Conservation (phyloP, 2,329 filamentous ascomycete genomes). For the Ceratocystis alfenasii region DNA sequence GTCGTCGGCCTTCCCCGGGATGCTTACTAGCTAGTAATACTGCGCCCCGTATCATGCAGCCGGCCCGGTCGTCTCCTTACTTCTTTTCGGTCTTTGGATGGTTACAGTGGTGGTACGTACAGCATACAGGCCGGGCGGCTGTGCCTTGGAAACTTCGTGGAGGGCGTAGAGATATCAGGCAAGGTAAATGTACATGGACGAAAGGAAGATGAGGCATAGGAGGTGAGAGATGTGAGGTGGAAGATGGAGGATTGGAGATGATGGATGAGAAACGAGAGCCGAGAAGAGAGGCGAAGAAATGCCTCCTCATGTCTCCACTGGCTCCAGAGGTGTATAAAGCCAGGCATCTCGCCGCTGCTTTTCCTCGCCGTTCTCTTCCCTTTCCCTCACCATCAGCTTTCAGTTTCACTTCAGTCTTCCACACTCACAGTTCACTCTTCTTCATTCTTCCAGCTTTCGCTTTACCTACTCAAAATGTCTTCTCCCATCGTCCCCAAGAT, state of each 20-base stretch:
- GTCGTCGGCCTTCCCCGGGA: background rate
- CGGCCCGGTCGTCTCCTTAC: background rate
- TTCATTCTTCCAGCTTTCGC: background rate
- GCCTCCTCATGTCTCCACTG: too few species aligned
- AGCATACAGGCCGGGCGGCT: background rate
- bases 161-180: background rate
- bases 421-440: conserved; percentile 20
- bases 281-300: too few species aligned
- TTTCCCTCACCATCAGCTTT: conserved; percentile 5
- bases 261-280: too few species aligned
- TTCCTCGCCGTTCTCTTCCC: background rate
- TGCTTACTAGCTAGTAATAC: background rate
- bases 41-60: background rate
- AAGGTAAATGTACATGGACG: background rate
- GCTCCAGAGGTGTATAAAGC: background rate
- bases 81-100: background rate
- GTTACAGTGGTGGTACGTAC: background rate
- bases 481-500: conserved; percentile 27
- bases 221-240: background rate
- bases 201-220: background rate
- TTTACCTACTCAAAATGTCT: conserved; percentile 21
- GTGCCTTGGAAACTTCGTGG: background rate
- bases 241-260: background rate
- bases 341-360: background rate
- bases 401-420: conserved; percentile 12